Conservation (phyloP, 495 filamentous ascomycete species). For the Viridothelium virens region DNA sequence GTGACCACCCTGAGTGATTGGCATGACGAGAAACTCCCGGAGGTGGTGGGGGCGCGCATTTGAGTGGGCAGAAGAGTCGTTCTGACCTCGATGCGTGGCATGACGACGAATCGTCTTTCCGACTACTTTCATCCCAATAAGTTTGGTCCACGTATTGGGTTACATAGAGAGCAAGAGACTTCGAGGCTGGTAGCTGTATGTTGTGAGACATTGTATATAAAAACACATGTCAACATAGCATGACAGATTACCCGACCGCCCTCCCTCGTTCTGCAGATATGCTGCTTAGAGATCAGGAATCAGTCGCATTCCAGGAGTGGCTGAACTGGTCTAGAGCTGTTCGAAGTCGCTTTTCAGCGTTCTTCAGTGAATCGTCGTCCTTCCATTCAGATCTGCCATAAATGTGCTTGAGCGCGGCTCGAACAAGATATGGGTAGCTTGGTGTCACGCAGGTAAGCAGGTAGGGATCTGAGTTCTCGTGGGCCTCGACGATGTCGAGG, state of each 20-base stretch:
- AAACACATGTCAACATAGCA: not conserved
- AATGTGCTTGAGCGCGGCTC: conserved; percentile 24
- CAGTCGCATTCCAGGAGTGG: not conserved
- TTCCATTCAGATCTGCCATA: conserved; percentile 24
- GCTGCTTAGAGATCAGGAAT: not conserved
- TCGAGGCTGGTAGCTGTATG: not conserved
- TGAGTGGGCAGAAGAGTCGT: not conserved
- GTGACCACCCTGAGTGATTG: not conserved
- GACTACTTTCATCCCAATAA: not conserved
- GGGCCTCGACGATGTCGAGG: conserved; percentile 25
- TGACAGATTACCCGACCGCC: not conserved
- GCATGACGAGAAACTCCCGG: not conserved
- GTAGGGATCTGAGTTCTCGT: conserved; percentile 19
- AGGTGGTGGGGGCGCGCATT: not conserved
- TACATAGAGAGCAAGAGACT: not conserved
- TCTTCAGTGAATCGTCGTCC: not conserved
- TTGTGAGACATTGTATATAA: not conserved
- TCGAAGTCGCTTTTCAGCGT: not conserved
- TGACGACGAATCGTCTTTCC: not conserved
- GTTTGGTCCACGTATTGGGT: not conserved
- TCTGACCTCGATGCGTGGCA: not conserved
- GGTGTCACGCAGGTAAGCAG: conserved; percentile 23
- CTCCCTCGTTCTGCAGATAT: not conserved
- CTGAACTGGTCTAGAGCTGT: conserved; percentile 1
- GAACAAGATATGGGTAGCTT: conserved; percentile 25